Conservation (phyloP, 2,329 filamentous ascomycete species). For the Fusarium sp. region DNA sequence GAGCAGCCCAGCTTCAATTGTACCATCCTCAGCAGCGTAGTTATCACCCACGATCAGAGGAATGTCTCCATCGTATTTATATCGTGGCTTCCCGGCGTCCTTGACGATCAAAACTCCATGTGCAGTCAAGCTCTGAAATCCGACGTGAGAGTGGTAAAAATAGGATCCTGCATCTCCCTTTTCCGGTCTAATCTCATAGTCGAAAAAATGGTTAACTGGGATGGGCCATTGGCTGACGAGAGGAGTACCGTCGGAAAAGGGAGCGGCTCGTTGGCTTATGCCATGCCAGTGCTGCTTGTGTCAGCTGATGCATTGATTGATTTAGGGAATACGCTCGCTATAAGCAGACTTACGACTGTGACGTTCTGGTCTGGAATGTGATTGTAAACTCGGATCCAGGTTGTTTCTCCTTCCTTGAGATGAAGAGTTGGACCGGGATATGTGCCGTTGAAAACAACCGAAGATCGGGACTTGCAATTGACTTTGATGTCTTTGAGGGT, state of each 20-base stretch:
- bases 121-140: slow-evolving; percentile 71
- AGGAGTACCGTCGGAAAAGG: slow-evolving; percentile 74
- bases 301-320: slow-evolving; percentile 12
- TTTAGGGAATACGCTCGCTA: rapidly evolving
- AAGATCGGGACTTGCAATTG: slow-evolving; percentile 20
- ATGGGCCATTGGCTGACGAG: slow-evolving; percentile 75
- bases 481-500: slow-evolving; percentile 20
- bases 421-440: slow-evolving; percentile 23
- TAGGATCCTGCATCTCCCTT: slow-evolving; percentile 71
- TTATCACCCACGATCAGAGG: slow-evolving; percentile 66
- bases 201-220: slow-evolving; percentile 71
- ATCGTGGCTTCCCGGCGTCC: slow-evolving; percentile 61
- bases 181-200: slow-evolving; percentile 72
- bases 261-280: slow-evolving; percentile 68
- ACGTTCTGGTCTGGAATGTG: slow-evolving; percentile 16
- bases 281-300: slow-evolving; percentile 74
- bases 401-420: slow-evolving; percentile 28
- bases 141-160: slow-evolving; percentile 77
- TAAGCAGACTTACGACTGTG: slow-evolving; percentile 25
- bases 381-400: slow-evolving; percentile 39
- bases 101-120: slow-evolving; percentile 68
- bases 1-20: slow-evolving; percentile 64
- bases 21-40: slow-evolving; percentile 66
- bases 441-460: slow-evolving; percentile 22
- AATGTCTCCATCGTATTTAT: slow-evolving; percentile 72